Evolutionary conservation across 2,329 filamentous ascomycete species (phyloP), one percentile per base, ranked within the genome.

Genomic region (Fusarium sp.): DNA sequence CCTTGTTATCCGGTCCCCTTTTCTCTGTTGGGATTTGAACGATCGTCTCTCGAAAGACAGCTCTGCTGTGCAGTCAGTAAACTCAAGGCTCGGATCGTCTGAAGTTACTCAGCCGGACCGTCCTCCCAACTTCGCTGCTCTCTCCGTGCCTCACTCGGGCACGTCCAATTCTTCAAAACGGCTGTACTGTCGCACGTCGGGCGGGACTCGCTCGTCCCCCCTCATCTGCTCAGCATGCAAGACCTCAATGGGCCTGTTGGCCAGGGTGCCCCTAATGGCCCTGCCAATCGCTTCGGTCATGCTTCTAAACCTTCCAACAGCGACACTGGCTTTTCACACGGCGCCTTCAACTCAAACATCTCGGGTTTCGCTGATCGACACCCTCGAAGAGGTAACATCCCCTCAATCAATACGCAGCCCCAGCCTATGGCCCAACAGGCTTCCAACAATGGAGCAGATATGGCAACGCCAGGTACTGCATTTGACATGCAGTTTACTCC

Each of bases 401-500:
- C 95, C 70, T 90, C 91, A 70, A 97, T 98, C 83, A 98, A 98
- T 81, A 98, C 96, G 24, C 90, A 92, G 77, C 85, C 96, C 27
- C 90, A 92, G 77, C 84, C 89, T 69, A 86, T 92, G 80, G 80
- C 76, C 73, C 85, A 81, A 64, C 71, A 76, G 62, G 65, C 71
- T 18, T 73, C 77, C 40, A 86, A 87, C 76, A 89, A 86, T 79
- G 84, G 83, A 64, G 88, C 87, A 75, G 94, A 97, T 71, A 89
- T 97, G 88, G 86, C 92, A 72, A 95, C 92, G 25, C 94, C 96
- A 18, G 94, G 92, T 45, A 95, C 94, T 55, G 94, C 88, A 45
- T 97, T 94, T 78, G 96, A 98, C 78, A 98, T 98, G 95, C 96
- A 98, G 83, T 98, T 98, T 82, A 98, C 96, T 13, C 95, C 96